Conservation (phyloP, 2,329 filamentous ascomycete genomes). For the Trichoderma brevicompactum region DNA sequence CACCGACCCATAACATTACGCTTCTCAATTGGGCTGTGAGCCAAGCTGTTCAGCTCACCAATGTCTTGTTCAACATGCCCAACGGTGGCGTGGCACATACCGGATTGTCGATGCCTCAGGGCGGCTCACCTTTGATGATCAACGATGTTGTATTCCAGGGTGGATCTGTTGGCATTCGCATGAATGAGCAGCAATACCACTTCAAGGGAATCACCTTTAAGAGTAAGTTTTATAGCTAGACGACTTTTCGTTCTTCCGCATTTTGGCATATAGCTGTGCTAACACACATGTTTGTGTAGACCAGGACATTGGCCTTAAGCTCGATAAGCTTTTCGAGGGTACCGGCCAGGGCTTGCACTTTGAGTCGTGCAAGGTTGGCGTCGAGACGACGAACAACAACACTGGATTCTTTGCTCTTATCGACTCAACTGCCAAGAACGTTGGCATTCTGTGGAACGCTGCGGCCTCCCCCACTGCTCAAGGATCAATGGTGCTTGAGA, state of each 20-base stretch:
- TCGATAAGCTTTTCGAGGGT: conserved; percentile 37
- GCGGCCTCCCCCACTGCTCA: conserved; percentile 35
- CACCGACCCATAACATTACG: conserved; percentile 30
- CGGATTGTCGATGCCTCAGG: conserved; percentile 44
- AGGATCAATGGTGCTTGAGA: conserved; percentile 39
- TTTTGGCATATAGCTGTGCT: neutral
- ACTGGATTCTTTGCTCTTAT: conserved; percentile 38
- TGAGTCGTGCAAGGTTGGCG: conserved; percentile 38
- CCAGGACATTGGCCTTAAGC: conserved; percentile 37
- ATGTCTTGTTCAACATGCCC: conserved; percentile 43
- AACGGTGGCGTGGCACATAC: conserved; percentile 40
- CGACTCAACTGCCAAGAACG: conserved; percentile 39
- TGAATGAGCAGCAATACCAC: conserved; percentile 43
- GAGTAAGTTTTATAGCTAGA: conserved; percentile 30
- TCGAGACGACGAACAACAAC: conserved; percentile 38
- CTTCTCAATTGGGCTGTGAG: conserved; percentile 41
- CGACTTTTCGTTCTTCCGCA: neutral
- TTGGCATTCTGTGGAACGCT: conserved; percentile 36
- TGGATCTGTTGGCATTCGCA: conserved; percentile 39
- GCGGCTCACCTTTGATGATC: conserved; percentile 41
- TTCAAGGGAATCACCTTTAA: conserved; percentile 42
- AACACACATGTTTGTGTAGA: neutral
- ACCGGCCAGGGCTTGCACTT: conserved; percentile 39
- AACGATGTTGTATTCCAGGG: conserved; percentile 42
- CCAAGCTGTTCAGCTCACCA: conserved; percentile 39